Base-by-base conservation (phyloP, 768 basidiomycete species). In the Naganishia onofrii region DNA sequence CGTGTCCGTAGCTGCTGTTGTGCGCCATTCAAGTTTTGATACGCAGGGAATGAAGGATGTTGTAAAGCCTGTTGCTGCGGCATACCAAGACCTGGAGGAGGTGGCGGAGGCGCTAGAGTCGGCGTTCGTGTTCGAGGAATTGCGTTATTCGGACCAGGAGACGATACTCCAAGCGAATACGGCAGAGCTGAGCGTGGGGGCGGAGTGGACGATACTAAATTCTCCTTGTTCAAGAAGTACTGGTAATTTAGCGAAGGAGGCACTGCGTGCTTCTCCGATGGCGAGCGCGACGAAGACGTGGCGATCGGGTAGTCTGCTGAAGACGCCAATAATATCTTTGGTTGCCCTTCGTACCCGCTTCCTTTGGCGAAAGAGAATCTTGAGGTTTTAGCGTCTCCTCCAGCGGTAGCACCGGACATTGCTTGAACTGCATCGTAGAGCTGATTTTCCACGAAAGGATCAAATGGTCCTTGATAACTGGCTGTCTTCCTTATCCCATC, bases 361-460 rank as follows among this genome's bases (percentile, higher is more conserved):
- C 71, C 67, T 7, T 69, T 67, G 36, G 71, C 67, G 32, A 72
- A 72, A 21, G 67, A 67, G 31, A 72, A 72, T 23, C 71, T 68
- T 23, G 71, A 72, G 0, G 48, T 42, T 52, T 69, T 72, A 48
- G 34, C 66, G 28, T 36, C 56, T 31, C 68, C 53, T 9, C 28
- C 56, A n/a, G 68, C 38, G 5, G 23, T 36, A 10, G 31, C 58
- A 13, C 68, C 36, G 23, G 54, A 54, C 69, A 64, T 70, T 29
- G 58, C 34, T 26, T 54, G 57, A 6, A 53, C 60, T 15, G 57
- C 69, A 31, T 64, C 58, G 36, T 64, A 60, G 46, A 65, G 60
- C 26, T 58, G 48, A 29, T 58, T 55, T 32, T 72, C 71, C 55
- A 68, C 36, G 44, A 72, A 72, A 7, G 71, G 71, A 57, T 72